phyloP scores from a whole-genome alignment of 2,329 filamentous ascomycete genomes.

The Mariannaea elegans region DNA sequence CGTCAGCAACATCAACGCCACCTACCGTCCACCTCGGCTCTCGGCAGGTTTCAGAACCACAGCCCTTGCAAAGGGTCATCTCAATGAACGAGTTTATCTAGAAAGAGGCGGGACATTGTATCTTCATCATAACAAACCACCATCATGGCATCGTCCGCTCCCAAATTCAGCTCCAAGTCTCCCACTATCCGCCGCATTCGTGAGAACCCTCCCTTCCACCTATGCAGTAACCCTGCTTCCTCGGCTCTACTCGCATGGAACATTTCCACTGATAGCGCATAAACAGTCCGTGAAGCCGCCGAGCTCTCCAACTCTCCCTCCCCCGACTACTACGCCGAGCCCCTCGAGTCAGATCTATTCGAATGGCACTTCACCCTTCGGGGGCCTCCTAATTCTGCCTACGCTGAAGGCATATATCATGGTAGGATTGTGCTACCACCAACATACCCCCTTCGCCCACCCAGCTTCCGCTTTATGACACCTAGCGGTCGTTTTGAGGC shows the following conservation, averaged over 20 bases:
- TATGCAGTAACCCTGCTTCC: not conserved
- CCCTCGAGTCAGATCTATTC: constrained; percentile 89
- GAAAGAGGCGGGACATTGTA: not conserved
- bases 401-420: constrained; percentile 87
- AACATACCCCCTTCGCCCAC: constrained; percentile 89
- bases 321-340: constrained; percentile 84
- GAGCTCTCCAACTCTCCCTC: constrained; percentile 85
- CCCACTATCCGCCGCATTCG: constrained; percentile 87
- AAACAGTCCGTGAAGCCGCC: constrained; percentile 83
- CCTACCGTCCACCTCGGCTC: not conserved
- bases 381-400: constrained; percentile 84
- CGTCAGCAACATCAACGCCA: constrained; percentile 5
- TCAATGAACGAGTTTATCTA: not conserved
- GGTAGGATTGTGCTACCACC: constrained; percentile 92
- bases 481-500: constrained; percentile 93
- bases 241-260: not conserved
- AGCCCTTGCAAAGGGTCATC: not conserved
- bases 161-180: constrained; percentile 75
- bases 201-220: constrained; percentile 52
- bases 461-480: constrained; percentile 94
- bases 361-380: constrained; percentile 99
- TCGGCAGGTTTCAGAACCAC: not conserved
- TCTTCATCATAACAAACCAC: constrained; percentile 27
- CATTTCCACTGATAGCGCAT: not conserved
- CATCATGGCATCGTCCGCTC: constrained; percentile 52